Evolutionary conservation across 495 filamentous ascomycete species (phyloP).

Genomic region (Sabuloglossum arenarium): DNA sequence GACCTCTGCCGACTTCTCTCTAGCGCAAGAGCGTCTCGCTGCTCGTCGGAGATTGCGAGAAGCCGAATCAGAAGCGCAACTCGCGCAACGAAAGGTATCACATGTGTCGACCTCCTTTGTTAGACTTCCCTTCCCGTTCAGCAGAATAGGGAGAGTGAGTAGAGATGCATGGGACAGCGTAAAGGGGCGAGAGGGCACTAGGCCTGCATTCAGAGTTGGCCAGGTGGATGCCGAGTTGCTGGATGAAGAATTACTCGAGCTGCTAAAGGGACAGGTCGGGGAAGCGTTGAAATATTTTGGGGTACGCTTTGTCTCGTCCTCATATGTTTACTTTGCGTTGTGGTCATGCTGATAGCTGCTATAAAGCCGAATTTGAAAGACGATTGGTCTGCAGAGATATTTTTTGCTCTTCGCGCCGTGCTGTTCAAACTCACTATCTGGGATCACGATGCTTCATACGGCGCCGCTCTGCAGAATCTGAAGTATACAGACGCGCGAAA

Average conservation of each 20-base stretch:
- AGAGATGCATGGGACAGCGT: conserved; percentile 46
- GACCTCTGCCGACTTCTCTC: conserved; percentile 60
- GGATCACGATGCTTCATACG: conserved; percentile 91
- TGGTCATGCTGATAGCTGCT: not conserved
- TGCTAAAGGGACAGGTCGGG: conserved; percentile 71
- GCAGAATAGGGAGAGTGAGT: conserved; percentile 32
- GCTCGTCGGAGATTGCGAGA: conserved; percentile 58
- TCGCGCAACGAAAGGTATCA: conserved; percentile 34
- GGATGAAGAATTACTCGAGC: conserved; percentile 76
- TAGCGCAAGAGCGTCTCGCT: conserved; percentile 63
- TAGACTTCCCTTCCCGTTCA: conserved; percentile 43
- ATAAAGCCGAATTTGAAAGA: conserved; percentile 39
- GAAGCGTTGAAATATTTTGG: conserved; percentile 79
- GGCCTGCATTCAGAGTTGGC: conserved; percentile 78
- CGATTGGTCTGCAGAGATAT: conserved; percentile 74
- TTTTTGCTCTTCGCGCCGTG: conserved; percentile 49
- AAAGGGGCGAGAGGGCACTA: conserved; percentile 53
- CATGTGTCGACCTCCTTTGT: conserved; percentile 32
- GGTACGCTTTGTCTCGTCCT: conserved; percentile 22
- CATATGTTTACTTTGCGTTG: not conserved
- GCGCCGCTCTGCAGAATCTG: conserved; percentile 77
- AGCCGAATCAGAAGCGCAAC: conserved; percentile 31
- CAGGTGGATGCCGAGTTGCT: conserved; percentile 93
- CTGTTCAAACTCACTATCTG: conserved; percentile 92
- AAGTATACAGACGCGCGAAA: conserved; percentile 71